Evolutionary conservation across 495 filamentous ascomycete genomes (phyloP), one percentile per base, ranked within the genome.

Genomic region (Aspergillus taichungensis): DNA sequence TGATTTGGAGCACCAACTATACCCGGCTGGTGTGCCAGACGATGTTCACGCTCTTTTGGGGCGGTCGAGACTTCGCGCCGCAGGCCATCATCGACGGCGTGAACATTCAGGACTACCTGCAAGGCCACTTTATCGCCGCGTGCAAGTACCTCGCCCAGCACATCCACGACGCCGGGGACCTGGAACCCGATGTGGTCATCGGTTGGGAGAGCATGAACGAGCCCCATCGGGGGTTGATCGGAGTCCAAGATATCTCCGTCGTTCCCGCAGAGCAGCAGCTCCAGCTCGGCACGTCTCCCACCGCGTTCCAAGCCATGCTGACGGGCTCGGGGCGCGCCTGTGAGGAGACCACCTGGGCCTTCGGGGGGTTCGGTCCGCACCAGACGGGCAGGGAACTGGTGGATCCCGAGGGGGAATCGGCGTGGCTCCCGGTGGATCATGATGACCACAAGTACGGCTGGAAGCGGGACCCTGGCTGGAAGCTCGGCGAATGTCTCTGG

Each of bases 1-100:
- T 98, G 92, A 88, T 95, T 13, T 98, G 92, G 92, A 87, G 90
- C 37, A 98, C 92, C 14, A 97, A 98, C 56, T 98, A 98, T 56
- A 84, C 79, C 37, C 82, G 94, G 34, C 71, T 95, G 24, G 88
- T 83, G 6, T 87, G 87, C 42, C 86, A 87, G 50, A 87, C 87
- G 36, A 90, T 97, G 54, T 97, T 95, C 57, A 95, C 92, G 0
- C 63, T 95, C 30, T 98, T 96, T 67, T 97, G 90, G 64, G 94
- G 73, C 7, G 92, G 92, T n/a, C 74, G 75, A 40, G 87, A 91
- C 53, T 98, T 95, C 71, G 87, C 94, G 7, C 94, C 94, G 6
- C 95, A 95, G 52, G 94, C 91, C 47, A 84, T 96, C 42, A 90
- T 98, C 40, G 80, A 98, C 60, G 92, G 88, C 11, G 68, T 86